Conservation (phyloP, 352 stramenopile genomes). For the Phytopythium delawarense region DNA sequence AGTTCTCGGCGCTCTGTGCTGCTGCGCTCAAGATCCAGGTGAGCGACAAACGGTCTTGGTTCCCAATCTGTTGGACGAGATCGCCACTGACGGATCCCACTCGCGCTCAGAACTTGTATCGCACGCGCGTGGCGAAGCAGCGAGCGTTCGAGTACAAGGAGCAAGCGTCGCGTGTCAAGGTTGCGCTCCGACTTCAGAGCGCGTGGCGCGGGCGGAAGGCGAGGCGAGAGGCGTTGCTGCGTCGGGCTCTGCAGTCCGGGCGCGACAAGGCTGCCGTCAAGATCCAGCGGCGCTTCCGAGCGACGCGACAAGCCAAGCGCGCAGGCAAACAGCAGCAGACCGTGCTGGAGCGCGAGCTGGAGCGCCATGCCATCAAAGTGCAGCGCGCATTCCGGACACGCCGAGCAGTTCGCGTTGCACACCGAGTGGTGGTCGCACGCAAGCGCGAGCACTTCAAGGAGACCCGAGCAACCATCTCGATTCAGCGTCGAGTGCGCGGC, state of each 20-base stretch:
- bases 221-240: slow-evolving; percentile 40
- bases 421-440: slow-evolving; percentile 27
- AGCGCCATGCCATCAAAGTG: slow-evolving; percentile 38
- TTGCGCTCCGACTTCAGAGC: slow-evolving; percentile 55
- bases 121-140: slow-evolving; percentile 31
- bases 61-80: background rate
- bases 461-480: slow-evolving; percentile 29
- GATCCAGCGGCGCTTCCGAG: slow-evolving; percentile 70
- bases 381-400: slow-evolving; percentile 60
- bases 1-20: slow-evolving; percentile 46
- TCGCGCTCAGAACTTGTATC: slow-evolving; percentile 51
- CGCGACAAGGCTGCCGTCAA: slow-evolving; percentile 46
- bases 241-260: slow-evolving; percentile 38
- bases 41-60: background rate
- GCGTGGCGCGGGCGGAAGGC: slow-evolving; percentile 55
- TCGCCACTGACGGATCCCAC: background rate
- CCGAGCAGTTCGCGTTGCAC: slow-evolving; percentile 34
- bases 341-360: slow-evolving; percentile 38
- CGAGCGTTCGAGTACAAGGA: slow-evolving; percentile 29
- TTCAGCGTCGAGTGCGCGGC: slow-evolving; percentile 55
- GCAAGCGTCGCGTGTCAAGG: slow-evolving; percentile 30
- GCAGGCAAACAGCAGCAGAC: slow-evolving; percentile 29
- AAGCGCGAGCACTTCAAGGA: slow-evolving; percentile 33
- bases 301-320: slow-evolving; percentile 25
- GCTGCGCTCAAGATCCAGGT: slow-evolving; percentile 63